Evolutionary conservation across 371 early-diverging fungal species (phyloP), one percentile per base, ranked within the genome.

Genomic region (Apophysomyces ossiformis): DNA sequence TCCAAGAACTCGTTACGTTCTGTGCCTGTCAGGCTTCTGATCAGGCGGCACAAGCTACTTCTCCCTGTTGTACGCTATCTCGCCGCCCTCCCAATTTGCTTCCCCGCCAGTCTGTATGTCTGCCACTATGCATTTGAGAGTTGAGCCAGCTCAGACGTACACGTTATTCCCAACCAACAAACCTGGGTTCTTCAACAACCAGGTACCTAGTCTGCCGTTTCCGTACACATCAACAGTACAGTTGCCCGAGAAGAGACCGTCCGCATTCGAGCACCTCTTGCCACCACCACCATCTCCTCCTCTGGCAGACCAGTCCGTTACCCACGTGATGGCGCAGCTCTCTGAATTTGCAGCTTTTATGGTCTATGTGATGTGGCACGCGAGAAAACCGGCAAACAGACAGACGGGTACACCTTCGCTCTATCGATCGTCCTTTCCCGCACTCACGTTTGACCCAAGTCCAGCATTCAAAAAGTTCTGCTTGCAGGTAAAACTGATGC

Each of bases 341-440:
- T 82, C 87, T 15, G 88, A 88, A 44, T 88, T 85, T 74, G 86
- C 86, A 21, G 79, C 88, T 26, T 79, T 82, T 46, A 85, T 88
- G 79, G 82, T 86, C 12, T 88, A 85, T 74, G 68, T 85, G 62
- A 87, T 88, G 71, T 88, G 88, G 88, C 86, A 86, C 69, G 83
- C 84, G 11, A 67, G 85, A 61, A 82, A 74, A 67, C 64, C 67
- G 35, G 58, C 64, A 21, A 37, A 61, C 21, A 62, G 15, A 58
- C 61, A 39, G 37, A 35, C 46, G n/a, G 18, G 21, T 60, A 45
- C 66, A 62, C 26, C 38, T 26, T 60, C 64, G 39, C 54, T 60
- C 57, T 57, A 35, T 66, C 58, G 60, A 43, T 47, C 66, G 37
- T 57, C 67, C 35, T 70, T 37, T 58, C 66, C 58, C 60, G 67